These are phyloP conservation scores for Tricholoma hemisulphureum DNA, from an alignment of 768 basidiomycete genomes.

Conservation along the genomic window DNA sequence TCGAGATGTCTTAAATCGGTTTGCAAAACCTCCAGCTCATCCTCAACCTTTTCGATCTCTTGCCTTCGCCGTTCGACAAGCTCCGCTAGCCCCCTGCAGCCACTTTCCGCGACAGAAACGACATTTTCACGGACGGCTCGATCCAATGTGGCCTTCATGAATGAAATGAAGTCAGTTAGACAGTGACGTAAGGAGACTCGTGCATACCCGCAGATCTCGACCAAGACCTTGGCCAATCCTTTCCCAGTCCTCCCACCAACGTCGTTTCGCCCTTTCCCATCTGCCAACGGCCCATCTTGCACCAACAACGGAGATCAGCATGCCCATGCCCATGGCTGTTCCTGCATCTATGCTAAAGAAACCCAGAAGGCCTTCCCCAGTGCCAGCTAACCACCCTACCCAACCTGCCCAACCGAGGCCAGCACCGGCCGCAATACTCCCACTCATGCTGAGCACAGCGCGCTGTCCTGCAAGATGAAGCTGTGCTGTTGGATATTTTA, in stretches of 20 bases:
- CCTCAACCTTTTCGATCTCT: slow-evolving; percentile 44
- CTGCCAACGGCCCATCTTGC: slow-evolving; percentile 61
- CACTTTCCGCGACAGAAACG: slow-evolving; percentile 47
- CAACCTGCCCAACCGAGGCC: slow-evolving; percentile 63
- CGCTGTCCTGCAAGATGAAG: slow-evolving; percentile 67
- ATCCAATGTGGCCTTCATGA: slow-evolving; percentile 43
- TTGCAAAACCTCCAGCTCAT: slow-evolving; percentile 43
- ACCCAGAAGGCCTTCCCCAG: slow-evolving; percentile 38
- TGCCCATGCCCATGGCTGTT: slow-evolving; percentile 60
- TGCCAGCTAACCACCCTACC: slow-evolving; percentile 46
- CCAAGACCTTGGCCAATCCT: slow-evolving; percentile 61
- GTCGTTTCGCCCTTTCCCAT: slow-evolving; percentile 67
- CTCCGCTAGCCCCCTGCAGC: slow-evolving; percentile 45
- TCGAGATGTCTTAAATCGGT: slow-evolving; percentile 29
- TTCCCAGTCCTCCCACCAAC: slow-evolving; percentile 68
- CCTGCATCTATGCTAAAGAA: slow-evolving; percentile 47
- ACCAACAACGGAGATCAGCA: slow-evolving; percentile 46
- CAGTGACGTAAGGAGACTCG: neutral
- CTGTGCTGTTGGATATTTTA: slow-evolving; percentile 51
- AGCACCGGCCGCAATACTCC: slow-evolving; percentile 47
- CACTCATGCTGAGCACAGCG: slow-evolving; percentile 48
- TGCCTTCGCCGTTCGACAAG: slow-evolving; percentile 40
- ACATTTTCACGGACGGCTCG: slow-evolving; percentile 53
- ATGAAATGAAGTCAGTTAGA: slow-evolving; percentile 1
- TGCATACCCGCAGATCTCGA: slow-evolving; percentile 60